Evolutionary conservation across 106 monocot genomes (phyloP).

Genomic region (Dioscorea dumetorum): DNA sequence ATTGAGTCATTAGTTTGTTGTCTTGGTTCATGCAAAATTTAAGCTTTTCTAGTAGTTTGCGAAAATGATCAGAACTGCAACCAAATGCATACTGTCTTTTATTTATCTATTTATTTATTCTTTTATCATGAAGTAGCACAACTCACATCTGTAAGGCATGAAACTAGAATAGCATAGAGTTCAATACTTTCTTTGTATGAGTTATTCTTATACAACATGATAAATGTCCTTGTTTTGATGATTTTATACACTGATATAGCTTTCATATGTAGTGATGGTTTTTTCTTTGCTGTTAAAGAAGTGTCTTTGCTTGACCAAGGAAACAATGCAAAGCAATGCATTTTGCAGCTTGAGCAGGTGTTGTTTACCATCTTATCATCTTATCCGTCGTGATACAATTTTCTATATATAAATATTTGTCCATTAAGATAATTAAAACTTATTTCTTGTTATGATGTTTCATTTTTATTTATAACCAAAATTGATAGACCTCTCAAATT

Average conservation of each 20-base stretch:
- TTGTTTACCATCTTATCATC: too few species aligned
- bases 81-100: background rate
- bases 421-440: background rate
- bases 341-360: conserved; percentile 81
- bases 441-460: background rate
- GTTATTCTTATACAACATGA: background rate
- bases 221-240: background rate
- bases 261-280: conserved; percentile 55
- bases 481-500: background rate
- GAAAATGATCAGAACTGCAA: too few species aligned
- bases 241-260: conserved; percentile 7
- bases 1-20: too few species aligned
- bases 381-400: too few species aligned
- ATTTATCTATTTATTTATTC: background rate
- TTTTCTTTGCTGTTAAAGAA: conserved; percentile 93
- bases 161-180: too few species aligned
- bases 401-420: background rate
- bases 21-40: too few species aligned
- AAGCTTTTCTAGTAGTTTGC: too few species aligned
- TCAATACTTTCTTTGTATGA: background rate
- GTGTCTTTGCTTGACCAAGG: conserved; percentile 90
- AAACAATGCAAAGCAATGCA: conserved; percentile 64
- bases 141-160: too few species aligned
- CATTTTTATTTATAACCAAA: background rate
- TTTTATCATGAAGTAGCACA: background rate